Base-by-base conservation (phyloP, 345 rosid species). In the Gossypium bickii region DNA sequence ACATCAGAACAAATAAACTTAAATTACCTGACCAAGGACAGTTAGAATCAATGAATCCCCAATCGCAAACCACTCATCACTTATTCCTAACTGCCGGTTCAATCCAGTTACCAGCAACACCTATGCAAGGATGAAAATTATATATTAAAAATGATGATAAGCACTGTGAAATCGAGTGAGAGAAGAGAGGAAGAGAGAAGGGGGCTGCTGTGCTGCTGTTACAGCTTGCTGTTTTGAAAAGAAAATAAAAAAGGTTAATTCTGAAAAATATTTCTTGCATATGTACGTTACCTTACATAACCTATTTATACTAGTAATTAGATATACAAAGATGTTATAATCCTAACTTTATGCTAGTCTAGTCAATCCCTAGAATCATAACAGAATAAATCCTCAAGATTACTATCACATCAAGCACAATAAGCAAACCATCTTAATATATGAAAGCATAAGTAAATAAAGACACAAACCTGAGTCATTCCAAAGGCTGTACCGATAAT, bases 41-140 rank as follows among this genome's bases (percentile, higher is more conserved):
- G 98, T 93, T 60, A 91, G 80, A 79, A 95, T 90, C 81, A 93
- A 83, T 64, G 98, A 93, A 84, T 91, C 99, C 58, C 99, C 99
- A 47, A 93, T 88, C 49, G 99, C 92, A 85, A 95, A 95, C 97
- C 99, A 95, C 78, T 93, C 97, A 12, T 93, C 97, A 44, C 94
- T 93, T 68, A 95, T 87, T 59, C 98, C 98, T 72, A 95, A 77
- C 75, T 87, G 82, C 56, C 89, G 82, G 80, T 95, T 91, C 60
- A 93, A 80, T 74, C 98, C 97, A 20, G 93, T 89, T 43, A 95
- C 97, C 43, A 93, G 99, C 66, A 95, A 70, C 74, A 95, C 93
- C 99, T 93, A 81, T 73, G 70, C 51, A 71, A 78, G 71, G 65
- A 73, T 9, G 52, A 56, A 8, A 48, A 7, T 38, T 48, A 48